Percentiles rank a stretch among this genome's conserved stretches.
phyloP scores from a whole-genome alignment of 1,284 basidiomycete genomes.

The Ganoderma sinense region DNA sequence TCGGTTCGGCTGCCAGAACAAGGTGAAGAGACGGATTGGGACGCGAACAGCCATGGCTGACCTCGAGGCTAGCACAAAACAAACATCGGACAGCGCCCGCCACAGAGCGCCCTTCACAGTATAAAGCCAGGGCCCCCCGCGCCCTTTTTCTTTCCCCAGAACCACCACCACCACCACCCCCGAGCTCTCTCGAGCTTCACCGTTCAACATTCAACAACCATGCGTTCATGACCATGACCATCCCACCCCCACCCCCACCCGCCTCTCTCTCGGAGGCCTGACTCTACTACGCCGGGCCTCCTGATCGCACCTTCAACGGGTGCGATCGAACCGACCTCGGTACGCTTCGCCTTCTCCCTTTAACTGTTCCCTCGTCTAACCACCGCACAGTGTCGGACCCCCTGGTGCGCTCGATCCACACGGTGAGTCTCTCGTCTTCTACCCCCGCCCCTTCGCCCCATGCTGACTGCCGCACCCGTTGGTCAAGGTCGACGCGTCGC shows the following conservation, averaged over 20 bases:
- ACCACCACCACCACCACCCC: not conserved
- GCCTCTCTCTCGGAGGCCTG: not conserved
- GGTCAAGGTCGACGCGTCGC: constrained; percentile 1
- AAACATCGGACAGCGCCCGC: not conserved
- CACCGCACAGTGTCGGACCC: not conserved
- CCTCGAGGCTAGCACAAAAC: not conserved
- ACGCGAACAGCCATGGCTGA: not conserved
- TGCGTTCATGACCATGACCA: not conserved
- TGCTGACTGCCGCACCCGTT: not conserved
- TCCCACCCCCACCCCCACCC: not conserved
- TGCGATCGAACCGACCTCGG: not conserved
- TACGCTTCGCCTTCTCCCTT: not conserved
- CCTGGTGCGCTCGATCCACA: not conserved
- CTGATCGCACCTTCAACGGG: not conserved
- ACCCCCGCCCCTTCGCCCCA: not conserved
- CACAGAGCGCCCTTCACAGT: not conserved
- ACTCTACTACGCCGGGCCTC: not conserved
- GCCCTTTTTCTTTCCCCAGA: not conserved
- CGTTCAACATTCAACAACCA: not conserved
- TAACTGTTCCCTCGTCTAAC: not conserved
- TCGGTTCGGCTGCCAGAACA: not conserved
- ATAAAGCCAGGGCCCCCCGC: not conserved
- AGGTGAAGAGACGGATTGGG: not conserved
- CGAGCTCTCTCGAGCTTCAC: too few species aligned
- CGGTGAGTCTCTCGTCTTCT: not conserved